A percentile compares a stretch with the other conserved stretches of the same genome.
Conservation (phyloP, 805 yeast genomes). For the Teunomyces tritomae region DNA sequence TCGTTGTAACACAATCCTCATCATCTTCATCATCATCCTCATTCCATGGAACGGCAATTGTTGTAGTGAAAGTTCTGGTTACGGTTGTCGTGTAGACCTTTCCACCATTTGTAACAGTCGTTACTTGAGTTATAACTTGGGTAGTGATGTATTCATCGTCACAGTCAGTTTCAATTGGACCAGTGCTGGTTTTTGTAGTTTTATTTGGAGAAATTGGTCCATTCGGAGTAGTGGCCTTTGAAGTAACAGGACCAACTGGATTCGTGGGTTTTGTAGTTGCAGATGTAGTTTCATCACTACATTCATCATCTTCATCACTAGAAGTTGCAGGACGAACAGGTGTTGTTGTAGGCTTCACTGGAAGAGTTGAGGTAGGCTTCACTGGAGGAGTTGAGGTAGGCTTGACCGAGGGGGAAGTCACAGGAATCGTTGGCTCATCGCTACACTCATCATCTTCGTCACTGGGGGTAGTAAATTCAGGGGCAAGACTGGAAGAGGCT, state of each 20-base stretch:
- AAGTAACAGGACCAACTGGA: not conserved
- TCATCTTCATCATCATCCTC: constrained; percentile 12
- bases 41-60: constrained; percentile 1
- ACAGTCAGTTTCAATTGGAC: constrained; percentile 3
- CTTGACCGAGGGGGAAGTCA: too few species aligned
- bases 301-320: constrained; percentile 9
- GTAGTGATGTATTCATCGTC: constrained; percentile 3
- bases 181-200: not conserved
- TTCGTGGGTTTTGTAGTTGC: constrained; percentile 3
- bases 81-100: not conserved
- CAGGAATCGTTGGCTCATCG: too few species aligned
- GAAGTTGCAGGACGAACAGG: not conserved
- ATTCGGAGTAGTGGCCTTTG: not conserved
- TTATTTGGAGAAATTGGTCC: not conserved
- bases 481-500: not conserved
- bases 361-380: too few species aligned
- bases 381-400: too few species aligned
- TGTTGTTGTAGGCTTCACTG: not conserved
- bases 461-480: not conserved
- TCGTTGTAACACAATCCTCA: constrained; percentile 5
- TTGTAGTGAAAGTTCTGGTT: constrained; percentile 1
- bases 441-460: not conserved
- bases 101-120: not conserved
- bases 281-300: constrained; percentile 6
- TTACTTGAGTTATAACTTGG: not conserved